These are phyloP conservation scores for Globisporangium nunn DNA, from an alignment of 352 stramenopile genomes.

Conservation along the genomic window DNA sequence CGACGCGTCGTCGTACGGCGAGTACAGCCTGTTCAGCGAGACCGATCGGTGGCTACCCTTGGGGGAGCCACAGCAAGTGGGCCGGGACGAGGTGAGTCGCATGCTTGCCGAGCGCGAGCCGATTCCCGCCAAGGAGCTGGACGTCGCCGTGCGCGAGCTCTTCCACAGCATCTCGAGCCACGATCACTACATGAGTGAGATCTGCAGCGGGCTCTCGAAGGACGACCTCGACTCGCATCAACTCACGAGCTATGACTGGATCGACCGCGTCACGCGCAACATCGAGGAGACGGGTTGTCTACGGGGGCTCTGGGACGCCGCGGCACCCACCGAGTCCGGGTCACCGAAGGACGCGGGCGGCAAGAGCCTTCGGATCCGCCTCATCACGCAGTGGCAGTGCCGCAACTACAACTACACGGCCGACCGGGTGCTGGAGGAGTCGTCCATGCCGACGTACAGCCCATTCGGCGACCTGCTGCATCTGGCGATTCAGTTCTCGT, in stretches of 20 bases:
- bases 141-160: conserved; percentile 24
- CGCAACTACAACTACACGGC: conserved; percentile 52
- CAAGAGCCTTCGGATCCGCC: conserved; percentile 20
- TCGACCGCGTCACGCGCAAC: conserved; percentile 38
- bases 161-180: conserved; percentile 37
- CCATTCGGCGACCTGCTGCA: conserved; percentile 45
- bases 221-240: conserved; percentile 44
- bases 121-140: conserved; percentile 27
- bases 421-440: conserved; percentile 47
- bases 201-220: conserved; percentile 26
- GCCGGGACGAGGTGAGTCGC: conserved; percentile 23
- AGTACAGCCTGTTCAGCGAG: conserved; percentile 16
- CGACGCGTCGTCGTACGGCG: conserved; percentile 10
- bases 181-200: conserved; percentile 43
- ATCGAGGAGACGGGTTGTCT: conserved; percentile 27
- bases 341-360: neutral
- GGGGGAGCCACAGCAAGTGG: neutral
- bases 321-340: neutral
- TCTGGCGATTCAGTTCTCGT: conserved; percentile 62
- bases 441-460: conserved; percentile 52
- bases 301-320: conserved; percentile 24
- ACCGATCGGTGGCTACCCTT: conserved; percentile 24
- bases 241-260: conserved; percentile 47
- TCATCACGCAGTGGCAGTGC: conserved; percentile 54
- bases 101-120: conserved; percentile 34